A percentile compares a stretch with the other conserved stretches of the same genome.
Conservation (phyloP, 1,284 basidiomycete genomes). For the Pterulicium gracile region DNA sequence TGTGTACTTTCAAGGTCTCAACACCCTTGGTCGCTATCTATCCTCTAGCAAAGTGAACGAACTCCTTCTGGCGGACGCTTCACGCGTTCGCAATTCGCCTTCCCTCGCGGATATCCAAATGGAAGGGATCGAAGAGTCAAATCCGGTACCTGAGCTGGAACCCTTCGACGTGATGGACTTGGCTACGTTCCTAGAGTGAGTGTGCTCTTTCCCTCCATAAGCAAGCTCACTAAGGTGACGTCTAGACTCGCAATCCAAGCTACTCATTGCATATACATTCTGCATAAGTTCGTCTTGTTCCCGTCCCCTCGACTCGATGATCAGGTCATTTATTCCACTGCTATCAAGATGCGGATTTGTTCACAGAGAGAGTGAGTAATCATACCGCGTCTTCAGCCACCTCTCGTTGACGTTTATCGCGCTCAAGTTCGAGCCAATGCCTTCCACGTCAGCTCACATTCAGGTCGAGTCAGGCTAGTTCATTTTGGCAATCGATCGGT, state of each 20-base stretch:
- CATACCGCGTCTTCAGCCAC: neutral
- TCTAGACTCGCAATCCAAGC: conserved; percentile 60
- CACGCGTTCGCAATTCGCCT: conserved; percentile 27
- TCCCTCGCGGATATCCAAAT: conserved; percentile 41
- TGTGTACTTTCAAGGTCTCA: conserved; percentile 20
- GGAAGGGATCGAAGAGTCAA: conserved; percentile 34
- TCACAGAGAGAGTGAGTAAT: conserved; percentile 48
- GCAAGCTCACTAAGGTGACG: neutral
- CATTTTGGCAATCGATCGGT: conserved; percentile 71
- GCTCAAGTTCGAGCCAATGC: conserved; percentile 61
- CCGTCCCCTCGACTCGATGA: conserved; percentile 1
- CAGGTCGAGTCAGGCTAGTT: conserved; percentile 54
- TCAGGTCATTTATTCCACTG: conserved; percentile 4
- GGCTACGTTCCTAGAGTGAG: conserved; percentile 61
- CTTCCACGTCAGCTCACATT: conserved; percentile 59
- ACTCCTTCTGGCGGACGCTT: conserved; percentile 47
- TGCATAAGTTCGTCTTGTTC: conserved; percentile 38
- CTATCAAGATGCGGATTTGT: conserved; percentile 36
- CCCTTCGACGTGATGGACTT: conserved; percentile 63
- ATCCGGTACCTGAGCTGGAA: conserved; percentile 40
- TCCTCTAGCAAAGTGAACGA: conserved; percentile 57
- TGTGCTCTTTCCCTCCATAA: conserved; percentile 4
- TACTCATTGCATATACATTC: conserved; percentile 53
- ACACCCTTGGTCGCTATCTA: conserved; percentile 54
- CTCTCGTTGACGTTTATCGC: conserved; percentile 2